A percentile compares a stretch with the other conserved stretches of the same genome.
These are phyloP conservation scores for Talaromyces sp. DNA, from an alignment of 2,329 filamentous ascomycete species.

Conservation along the genomic window DNA sequence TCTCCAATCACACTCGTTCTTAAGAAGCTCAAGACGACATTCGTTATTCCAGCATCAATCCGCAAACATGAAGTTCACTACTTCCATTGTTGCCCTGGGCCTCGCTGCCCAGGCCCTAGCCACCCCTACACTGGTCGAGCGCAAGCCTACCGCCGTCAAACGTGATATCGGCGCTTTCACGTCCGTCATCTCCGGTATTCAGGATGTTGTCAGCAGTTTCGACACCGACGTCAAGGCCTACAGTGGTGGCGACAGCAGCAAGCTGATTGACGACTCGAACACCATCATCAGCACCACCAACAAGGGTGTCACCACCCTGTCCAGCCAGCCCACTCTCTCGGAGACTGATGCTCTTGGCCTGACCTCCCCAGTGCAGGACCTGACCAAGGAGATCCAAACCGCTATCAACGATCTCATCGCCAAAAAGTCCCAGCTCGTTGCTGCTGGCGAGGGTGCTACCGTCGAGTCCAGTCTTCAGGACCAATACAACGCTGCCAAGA, in stretches of 20 bases:
- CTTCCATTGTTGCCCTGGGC: constrained; percentile 12
- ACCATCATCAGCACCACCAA: constrained; percentile 20
- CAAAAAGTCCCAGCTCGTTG: constrained; percentile 23
- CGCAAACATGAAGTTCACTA: constrained; percentile 13
- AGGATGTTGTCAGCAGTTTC: constrained; percentile 15
- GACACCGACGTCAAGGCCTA: constrained; percentile 19
- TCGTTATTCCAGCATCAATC: constrained; percentile 5
- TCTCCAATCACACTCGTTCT: constrained; percentile 7
- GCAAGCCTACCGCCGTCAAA: constrained; percentile 4
- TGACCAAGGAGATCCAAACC: constrained; percentile 21
- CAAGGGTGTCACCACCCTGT: constrained; percentile 20
- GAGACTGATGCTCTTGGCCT: constrained; percentile 23
- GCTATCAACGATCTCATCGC: constrained; percentile 18
- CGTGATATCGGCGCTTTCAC: constrained; percentile 11
- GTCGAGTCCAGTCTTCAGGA: constrained; percentile 20
- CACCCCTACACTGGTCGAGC: constrained; percentile 8
- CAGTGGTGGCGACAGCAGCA: constrained; percentile 17
- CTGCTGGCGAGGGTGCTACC: constrained; percentile 16
- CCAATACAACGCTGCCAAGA: constrained; percentile 21
- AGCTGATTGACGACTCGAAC: constrained; percentile 17
- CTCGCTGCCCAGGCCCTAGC: constrained; percentile 11
- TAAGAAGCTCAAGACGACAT: constrained; percentile 2
- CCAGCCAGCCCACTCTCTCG: constrained; percentile 17
- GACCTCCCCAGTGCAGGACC: constrained; percentile 19
- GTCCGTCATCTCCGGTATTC: constrained; percentile 13